Evolutionary conservation across 805 yeast species (phyloP).

Genomic region (Wickerhamiella sorbophila): DNA sequence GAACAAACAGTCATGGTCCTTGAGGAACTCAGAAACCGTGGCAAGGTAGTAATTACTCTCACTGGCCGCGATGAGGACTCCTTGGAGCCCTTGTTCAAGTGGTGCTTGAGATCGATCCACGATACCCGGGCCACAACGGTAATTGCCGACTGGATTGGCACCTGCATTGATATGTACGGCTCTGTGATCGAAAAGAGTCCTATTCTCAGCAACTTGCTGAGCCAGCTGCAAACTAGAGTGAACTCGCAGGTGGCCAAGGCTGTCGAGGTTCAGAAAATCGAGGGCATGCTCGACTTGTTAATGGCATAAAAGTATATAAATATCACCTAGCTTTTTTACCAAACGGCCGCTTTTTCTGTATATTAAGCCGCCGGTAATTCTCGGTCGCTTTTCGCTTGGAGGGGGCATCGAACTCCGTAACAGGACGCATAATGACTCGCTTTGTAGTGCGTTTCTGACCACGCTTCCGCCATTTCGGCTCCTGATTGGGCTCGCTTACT

Average conservation of each 20-base stretch:
- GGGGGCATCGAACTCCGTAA: slow-evolving; percentile 6
- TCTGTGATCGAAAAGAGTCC: slow-evolving; percentile 59
- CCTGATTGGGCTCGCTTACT: background rate
- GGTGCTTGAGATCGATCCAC: slow-evolving; percentile 64
- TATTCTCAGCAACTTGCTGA: slow-evolving; percentile 58
- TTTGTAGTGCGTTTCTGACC: slow-evolving; percentile 26
- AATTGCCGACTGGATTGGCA: slow-evolving; percentile 54
- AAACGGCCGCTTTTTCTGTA: slow-evolving; percentile 4
- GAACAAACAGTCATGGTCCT: slow-evolving; percentile 73
- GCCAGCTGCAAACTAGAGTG: slow-evolving; percentile 41
- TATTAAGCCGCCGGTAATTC: slow-evolving; percentile 8
- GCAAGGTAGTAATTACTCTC: slow-evolving; percentile 73
- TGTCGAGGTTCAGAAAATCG: slow-evolving; percentile 73
- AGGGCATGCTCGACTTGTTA: slow-evolving; percentile 85
- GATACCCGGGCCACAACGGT: slow-evolving; percentile 60
- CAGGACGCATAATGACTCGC: slow-evolving; percentile 17
- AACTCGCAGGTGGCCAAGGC: slow-evolving; percentile 61
- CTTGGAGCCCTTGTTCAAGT: slow-evolving; percentile 70
- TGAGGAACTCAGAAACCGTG: slow-evolving; percentile 75
- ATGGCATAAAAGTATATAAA: slow-evolving; percentile 28
- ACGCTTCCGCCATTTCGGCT: slow-evolving; percentile 19
- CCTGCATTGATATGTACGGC: slow-evolving; percentile 62
- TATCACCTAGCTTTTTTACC: background rate
- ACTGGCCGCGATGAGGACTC: slow-evolving; percentile 73
- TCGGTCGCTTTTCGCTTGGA: slow-evolving; percentile 3